phyloP scores from a whole-genome alignment of 331 rosid species.

The Rosa hybrid region DNA sequence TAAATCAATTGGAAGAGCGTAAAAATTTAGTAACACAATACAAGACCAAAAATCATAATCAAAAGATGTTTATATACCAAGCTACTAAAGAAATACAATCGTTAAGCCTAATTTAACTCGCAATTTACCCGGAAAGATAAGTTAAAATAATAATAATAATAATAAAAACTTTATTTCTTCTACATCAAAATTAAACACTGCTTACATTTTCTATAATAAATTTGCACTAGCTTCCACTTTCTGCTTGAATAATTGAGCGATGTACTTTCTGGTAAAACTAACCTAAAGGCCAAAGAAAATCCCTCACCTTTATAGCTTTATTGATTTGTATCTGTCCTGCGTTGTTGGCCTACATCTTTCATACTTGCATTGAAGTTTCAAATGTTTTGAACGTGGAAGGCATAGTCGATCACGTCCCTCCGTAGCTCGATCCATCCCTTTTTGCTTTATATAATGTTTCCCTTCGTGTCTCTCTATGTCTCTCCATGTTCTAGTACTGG shows the following conservation, averaged over 20 bases:
- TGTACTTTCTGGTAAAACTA: slow-evolving; percentile 2
- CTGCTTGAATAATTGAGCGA: neutral
- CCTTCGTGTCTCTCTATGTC: neutral
- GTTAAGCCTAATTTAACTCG: too few species aligned
- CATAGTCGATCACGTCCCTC: slow-evolving; percentile 12
- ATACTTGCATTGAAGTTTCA: slow-evolving; percentile 20
- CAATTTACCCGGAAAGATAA: too few species aligned
- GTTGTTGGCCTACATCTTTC: slow-evolving; percentile 13
- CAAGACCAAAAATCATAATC: too few species aligned
- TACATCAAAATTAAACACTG: neutral
- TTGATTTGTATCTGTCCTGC: neutral
- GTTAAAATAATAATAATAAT: too few species aligned
- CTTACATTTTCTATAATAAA: neutral
- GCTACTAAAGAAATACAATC: too few species aligned
- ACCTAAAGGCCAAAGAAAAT: slow-evolving; percentile 1
- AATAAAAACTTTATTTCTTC: neutral
- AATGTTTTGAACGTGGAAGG: slow-evolving; percentile 21
- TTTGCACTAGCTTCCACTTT: neutral
- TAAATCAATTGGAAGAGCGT: too few species aligned
- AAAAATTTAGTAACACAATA: too few species aligned
- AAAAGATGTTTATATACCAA: too few species aligned
- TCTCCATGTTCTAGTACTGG: neutral
- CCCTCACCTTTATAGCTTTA: slow-evolving; percentile 36
- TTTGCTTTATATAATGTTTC: slow-evolving; percentile 31
- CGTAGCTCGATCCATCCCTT: slow-evolving; percentile 10